phyloP scores from a whole-genome alignment of 768 basidiomycete species.

The Pholiota molesta region DNA sequence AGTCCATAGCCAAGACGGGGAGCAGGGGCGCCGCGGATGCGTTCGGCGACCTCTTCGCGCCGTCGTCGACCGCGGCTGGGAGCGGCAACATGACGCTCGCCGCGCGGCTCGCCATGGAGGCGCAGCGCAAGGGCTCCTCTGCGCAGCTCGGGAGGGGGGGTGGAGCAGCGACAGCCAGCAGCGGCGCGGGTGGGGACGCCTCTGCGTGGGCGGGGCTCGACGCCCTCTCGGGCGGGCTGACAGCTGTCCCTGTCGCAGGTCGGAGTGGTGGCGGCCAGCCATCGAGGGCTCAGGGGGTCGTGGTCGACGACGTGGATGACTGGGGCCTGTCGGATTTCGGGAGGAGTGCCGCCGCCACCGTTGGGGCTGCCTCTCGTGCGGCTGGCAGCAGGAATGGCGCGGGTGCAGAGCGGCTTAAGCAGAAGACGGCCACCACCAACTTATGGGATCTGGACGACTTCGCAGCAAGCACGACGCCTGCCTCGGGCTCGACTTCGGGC shows the following conservation, averaged over 20 bases:
- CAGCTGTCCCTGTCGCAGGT: constrained; percentile 12
- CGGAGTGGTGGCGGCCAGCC: too few relatives aligned
- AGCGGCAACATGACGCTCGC: constrained; percentile 68
- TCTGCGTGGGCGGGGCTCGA: constrained; percentile 70
- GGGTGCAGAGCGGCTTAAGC: neutral
- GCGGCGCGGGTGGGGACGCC: neutral
- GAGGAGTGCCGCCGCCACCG: constrained; percentile 21
- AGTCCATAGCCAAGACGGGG: constrained; percentile 6
- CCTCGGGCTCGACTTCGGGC: neutral
- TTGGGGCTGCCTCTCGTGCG: constrained; percentile 9
- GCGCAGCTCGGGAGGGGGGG: constrained; percentile 30
- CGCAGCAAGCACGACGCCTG: neutral
- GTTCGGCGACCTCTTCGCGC: constrained; percentile 70
- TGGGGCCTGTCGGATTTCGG: constrained; percentile 52
- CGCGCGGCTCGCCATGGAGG: constrained; percentile 60
- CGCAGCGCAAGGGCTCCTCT: constrained; percentile 30
- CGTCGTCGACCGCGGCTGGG: constrained; percentile 33
- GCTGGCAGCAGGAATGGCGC: constrained; percentile 19
- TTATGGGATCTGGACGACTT: neutral
- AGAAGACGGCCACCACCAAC: neutral
- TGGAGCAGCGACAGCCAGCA: constrained; percentile 21
- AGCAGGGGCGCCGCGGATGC: constrained; percentile 51
- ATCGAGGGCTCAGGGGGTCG: neutral
- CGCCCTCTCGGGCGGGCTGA: constrained; percentile 33
- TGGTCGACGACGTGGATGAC: constrained; percentile 32